Conservation (phyloP, 2,329 filamentous ascomycete genomes). For the Beauveria varroae region DNA sequence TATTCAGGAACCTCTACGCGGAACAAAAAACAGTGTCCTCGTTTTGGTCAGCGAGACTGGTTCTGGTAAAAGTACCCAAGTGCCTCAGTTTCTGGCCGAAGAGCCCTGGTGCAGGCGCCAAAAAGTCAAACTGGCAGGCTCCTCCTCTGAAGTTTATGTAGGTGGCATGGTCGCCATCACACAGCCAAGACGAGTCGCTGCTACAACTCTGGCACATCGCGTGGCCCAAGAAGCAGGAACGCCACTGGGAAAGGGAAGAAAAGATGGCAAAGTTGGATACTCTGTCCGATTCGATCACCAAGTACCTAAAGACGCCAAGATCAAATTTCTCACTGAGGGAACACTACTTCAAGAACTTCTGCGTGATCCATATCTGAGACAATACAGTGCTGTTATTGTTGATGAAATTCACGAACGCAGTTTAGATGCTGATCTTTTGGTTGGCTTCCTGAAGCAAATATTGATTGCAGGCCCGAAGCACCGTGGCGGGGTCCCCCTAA, state of each 20-base stretch:
- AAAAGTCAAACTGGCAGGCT: conserved; percentile 40
- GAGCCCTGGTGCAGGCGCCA: conserved; percentile 71
- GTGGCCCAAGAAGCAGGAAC: conserved; percentile 71
- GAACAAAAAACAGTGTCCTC: conserved; percentile 59
- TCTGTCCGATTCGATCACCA: conserved; percentile 91
- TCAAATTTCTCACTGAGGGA: conserved; percentile 94
- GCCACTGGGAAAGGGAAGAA: conserved; percentile 35
- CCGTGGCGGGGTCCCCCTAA: conserved; percentile 67
- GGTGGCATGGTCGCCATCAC: conserved; percentile 88
- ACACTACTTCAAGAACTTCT: conserved; percentile 94
- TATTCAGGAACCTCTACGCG: conserved; percentile 56
- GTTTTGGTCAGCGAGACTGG: conserved; percentile 90
- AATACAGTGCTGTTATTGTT: conserved; percentile 85
- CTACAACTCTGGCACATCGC: conserved; percentile 80
- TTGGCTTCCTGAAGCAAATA: conserved; percentile 81
- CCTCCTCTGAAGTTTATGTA: conserved; percentile 40
- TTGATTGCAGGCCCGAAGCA: conserved; percentile 54
- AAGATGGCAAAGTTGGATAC: conserved; percentile 66
- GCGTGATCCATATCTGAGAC: conserved; percentile 69
- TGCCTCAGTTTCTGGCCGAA: conserved; percentile 77
- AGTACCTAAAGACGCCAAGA: conserved; percentile 69
- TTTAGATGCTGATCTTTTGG: conserved; percentile 83
- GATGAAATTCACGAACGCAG: conserved; percentile 97
- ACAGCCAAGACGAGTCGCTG: conserved; percentile 86
- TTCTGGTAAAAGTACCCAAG: conserved; percentile 93